A percentile compares a stretch with the other conserved stretches of the same genome.
Conservation (phyloP, 1,139 yeast genomes). For the Yamadazyma oceani region DNA sequence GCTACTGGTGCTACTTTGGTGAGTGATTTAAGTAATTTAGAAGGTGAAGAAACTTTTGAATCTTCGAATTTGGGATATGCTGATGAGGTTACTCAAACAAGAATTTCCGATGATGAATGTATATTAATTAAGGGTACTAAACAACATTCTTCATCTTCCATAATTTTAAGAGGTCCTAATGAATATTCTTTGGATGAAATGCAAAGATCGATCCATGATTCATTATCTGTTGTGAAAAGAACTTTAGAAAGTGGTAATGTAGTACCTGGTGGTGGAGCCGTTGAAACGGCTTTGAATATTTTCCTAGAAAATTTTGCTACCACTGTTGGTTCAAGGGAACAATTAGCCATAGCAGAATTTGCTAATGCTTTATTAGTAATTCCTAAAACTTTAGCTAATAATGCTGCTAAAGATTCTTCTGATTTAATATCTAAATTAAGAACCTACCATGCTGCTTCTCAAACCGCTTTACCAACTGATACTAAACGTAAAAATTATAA, state of each 20-base stretch:
- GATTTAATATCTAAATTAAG: slow-evolving; percentile 94
- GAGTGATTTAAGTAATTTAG: slow-evolving; percentile 85
- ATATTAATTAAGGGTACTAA: slow-evolving; percentile 91
- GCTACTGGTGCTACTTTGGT: slow-evolving; percentile 97
- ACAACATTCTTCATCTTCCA: slow-evolving; percentile 89
- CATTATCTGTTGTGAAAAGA: slow-evolving; percentile 92
- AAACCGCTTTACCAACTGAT: slow-evolving; percentile 79
- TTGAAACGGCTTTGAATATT: slow-evolving; percentile 92
- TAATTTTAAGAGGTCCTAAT: slow-evolving; percentile 92
- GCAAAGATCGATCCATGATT: slow-evolving; percentile 96
- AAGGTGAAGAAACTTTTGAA: slow-evolving; percentile 97
- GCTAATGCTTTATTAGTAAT: slow-evolving; percentile 86
- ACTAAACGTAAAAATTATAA: slow-evolving; percentile 79
- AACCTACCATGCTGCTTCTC: slow-evolving; percentile 95
- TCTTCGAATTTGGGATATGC: slow-evolving; percentile 83
- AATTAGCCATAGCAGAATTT: slow-evolving; percentile 96
- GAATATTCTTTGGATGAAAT: slow-evolving; percentile 96
- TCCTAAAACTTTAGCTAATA: slow-evolving; percentile 95
- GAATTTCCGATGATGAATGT: slow-evolving; percentile 96
- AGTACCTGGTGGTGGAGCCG: slow-evolving; percentile 99
- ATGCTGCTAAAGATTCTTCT: slow-evolving; percentile 96
- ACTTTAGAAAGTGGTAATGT: slow-evolving; percentile 92
- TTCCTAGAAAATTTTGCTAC: slow-evolving; percentile 97
- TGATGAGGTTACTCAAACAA: slow-evolving; percentile 87
- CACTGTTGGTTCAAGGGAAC: slow-evolving; percentile 96